These are phyloP conservation scores for Gilbertella persicaria DNA, from an alignment of 371 early-diverging fungal genomes.

Conservation along the genomic window DNA sequence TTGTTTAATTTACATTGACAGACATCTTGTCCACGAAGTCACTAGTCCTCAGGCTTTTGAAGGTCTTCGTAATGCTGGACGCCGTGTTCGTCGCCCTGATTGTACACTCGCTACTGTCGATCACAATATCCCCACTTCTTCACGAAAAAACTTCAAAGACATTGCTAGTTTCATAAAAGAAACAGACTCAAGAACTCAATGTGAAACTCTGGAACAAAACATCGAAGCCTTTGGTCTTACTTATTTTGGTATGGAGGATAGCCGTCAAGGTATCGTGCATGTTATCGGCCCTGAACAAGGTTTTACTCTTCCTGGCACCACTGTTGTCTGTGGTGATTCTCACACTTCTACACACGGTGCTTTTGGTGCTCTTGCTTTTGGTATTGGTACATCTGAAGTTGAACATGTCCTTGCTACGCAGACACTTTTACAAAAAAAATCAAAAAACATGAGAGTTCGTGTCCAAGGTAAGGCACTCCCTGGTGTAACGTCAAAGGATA, in stretches of 20 bases:
- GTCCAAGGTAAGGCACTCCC: slow-evolving; percentile 52
- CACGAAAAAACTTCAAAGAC: slow-evolving; percentile 55
- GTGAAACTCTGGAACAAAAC: slow-evolving; percentile 67
- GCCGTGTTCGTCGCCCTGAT: slow-evolving; percentile 65
- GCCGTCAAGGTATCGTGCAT: slow-evolving; percentile 73
- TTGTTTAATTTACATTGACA: slow-evolving; percentile 68
- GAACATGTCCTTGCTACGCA: slow-evolving; percentile 77
- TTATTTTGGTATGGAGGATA: slow-evolving; percentile 68
- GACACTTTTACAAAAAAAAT: slow-evolving; percentile 67
- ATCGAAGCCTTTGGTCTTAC: slow-evolving; percentile 65
- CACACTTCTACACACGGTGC: slow-evolving; percentile 78
- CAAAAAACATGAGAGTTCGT: slow-evolving; percentile 67
- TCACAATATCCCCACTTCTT: slow-evolving; percentile 70
- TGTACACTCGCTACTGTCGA: slow-evolving; percentile 73
- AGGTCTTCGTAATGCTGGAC: slow-evolving; percentile 60
- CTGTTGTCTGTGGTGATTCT: slow-evolving; percentile 74
- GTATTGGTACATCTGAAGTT: slow-evolving; percentile 76
- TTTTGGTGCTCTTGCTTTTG: slow-evolving; percentile 74
- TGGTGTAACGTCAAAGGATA: slow-evolving; percentile 69
- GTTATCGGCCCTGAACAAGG: slow-evolving; percentile 80
- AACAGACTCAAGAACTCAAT: slow-evolving; percentile 63
- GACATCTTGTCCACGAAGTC: slow-evolving; percentile 73
- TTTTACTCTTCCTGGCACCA: slow-evolving; percentile 71
- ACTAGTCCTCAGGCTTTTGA: slow-evolving; percentile 73
- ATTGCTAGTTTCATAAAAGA: slow-evolving; percentile 66